Base-by-base conservation (phyloP, 352 stramenopile genomes). In the Phytophthora palmivora region DNA sequence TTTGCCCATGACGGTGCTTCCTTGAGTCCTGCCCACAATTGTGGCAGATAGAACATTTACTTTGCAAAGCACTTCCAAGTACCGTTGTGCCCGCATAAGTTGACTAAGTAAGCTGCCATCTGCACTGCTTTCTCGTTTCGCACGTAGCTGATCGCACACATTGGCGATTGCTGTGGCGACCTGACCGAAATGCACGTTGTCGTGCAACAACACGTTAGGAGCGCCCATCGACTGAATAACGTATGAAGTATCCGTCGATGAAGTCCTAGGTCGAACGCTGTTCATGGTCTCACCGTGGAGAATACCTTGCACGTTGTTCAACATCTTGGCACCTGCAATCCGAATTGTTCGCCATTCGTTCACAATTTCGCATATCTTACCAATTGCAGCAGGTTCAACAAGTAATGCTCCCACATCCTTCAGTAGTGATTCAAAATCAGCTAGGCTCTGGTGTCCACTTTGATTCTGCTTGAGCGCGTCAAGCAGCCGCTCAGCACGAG, bases 301-400 rank as follows among this genome's bases (percentile, higher is more conserved):
- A 33, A 83, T 64, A 10, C 49, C 28, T 2, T 51, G 45, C 6
- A 77, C 43, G 3, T 49, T 57, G 2, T 67, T 51, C 12, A 86
- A 16, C 15, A 85, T 48, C 10, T 51, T 32, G 0, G 39, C n/a
- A 22, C 60, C 64, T n/a, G 47, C 30, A 5, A 37, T 34, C 19
- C 66, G 53, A 47, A 53, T 57, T 32, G 64, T 48, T 28, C 69
- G 61, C 74, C 78, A 84, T 19, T 73, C 52, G 5, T 43, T 19
- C 1, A 71, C 47, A 4, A 82, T 54, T 9, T 69, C 28, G 16
- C 68, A 64, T 24, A 88, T 21, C 9, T 52, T 51, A 9, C 42
- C 39, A 26, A 83, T 1, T 10, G 57, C 63, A 26, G 45, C 45
- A 10, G 75, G 67, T 1, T 63, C 33, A 21, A 70, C 70, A 6